These are phyloP conservation scores for Podosphaera fusca DNA, from an alignment of 2,329 filamentous ascomycete genomes.

Conservation along the genomic window DNA sequence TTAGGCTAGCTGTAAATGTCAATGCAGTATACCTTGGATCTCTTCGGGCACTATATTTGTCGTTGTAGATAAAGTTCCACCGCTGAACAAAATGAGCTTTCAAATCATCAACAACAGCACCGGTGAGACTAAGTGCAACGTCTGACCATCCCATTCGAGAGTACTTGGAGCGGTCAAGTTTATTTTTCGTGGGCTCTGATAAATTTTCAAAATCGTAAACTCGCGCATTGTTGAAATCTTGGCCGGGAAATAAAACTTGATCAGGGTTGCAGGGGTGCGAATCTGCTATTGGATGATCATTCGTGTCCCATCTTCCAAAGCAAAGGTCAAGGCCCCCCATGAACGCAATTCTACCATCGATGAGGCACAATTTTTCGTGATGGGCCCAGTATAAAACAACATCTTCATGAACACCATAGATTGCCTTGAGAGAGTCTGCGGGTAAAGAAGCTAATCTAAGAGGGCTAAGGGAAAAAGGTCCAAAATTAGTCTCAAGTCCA, in stretches of 20 bases:
- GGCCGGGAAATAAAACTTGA: conserved; percentile 60
- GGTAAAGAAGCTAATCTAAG: conserved; percentile 41
- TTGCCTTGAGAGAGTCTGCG: conserved; percentile 46
- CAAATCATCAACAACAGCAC: conserved; percentile 53
- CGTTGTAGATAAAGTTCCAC: conserved; percentile 77
- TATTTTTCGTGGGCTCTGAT: conserved; percentile 57
- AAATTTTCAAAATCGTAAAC: conserved; percentile 66
- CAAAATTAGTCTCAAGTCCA: conserved; percentile 40
- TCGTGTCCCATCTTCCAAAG: conserved; percentile 76
- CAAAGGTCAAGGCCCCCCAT: conserved; percentile 82
- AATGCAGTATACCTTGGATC: conserved; percentile 23
- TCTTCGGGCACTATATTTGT: conserved; percentile 43
- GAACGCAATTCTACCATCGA: conserved; percentile 61
- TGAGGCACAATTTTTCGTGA: conserved; percentile 70
- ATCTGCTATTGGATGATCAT: conserved; percentile 55
- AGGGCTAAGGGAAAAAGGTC: conserved; percentile 25
- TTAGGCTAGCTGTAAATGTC: conserved; percentile 4
- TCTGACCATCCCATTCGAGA: conserved; percentile 90
- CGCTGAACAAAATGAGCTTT: conserved; percentile 59
- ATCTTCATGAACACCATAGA: conserved; percentile 55
- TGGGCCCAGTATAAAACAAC: conserved; percentile 81
- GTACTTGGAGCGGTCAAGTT: conserved; percentile 55
- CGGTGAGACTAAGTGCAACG: conserved; percentile 52
- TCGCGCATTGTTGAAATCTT: conserved; percentile 79
- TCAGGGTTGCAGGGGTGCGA: conserved; percentile 58